Evolutionary conservation across 163 green algal species (phyloP).

Genomic region (Scenedesmus sp.): DNA sequence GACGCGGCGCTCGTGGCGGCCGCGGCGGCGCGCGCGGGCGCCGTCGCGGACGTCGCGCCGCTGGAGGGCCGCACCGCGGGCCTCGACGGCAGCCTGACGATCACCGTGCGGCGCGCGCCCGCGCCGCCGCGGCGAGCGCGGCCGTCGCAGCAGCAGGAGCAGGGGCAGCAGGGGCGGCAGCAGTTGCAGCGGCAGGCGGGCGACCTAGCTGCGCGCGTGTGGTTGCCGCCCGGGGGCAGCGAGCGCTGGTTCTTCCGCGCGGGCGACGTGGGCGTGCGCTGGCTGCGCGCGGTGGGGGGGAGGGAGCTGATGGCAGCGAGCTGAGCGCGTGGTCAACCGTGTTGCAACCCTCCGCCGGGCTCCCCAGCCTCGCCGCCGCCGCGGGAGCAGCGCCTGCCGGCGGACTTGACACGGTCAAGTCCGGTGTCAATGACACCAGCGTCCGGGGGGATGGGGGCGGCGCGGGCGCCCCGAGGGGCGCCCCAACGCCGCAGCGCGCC

Average conservation of each 20-base stretch:
- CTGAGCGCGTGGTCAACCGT: too few relatives aligned
- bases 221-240: slow-evolving; percentile 4
- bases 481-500: too few relatives aligned
- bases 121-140: not conserved
- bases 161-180: not conserved
- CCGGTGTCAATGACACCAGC: too few relatives aligned
- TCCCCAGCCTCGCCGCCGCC: too few relatives aligned
- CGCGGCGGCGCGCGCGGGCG: not conserved
- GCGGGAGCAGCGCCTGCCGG: too few relatives aligned
- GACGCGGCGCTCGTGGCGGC: slow-evolving; percentile 12
- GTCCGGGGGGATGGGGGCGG: too few relatives aligned
- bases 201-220: not conserved
- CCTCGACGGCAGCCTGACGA: slow-evolving; percentile 28
- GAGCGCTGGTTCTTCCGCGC: slow-evolving; percentile 39
- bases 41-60: slow-evolving; percentile 1
- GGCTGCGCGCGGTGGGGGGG: slow-evolving; percentile 40
- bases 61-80: slow-evolving; percentile 41
- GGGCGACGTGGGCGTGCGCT: slow-evolving; percentile 27
- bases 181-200: not conserved
- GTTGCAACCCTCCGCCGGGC: too few relatives aligned
- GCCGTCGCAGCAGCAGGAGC: slow-evolving; percentile 7
- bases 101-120: not conserved
- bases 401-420: too few relatives aligned
- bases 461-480: too few relatives aligned
- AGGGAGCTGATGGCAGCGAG: too few relatives aligned